Evolutionary conservation across 176 grass and related monocot species (phyloP), one percentile per base, ranked within the genome.

Genomic region (Bolboschoenus planiculmis): DNA sequence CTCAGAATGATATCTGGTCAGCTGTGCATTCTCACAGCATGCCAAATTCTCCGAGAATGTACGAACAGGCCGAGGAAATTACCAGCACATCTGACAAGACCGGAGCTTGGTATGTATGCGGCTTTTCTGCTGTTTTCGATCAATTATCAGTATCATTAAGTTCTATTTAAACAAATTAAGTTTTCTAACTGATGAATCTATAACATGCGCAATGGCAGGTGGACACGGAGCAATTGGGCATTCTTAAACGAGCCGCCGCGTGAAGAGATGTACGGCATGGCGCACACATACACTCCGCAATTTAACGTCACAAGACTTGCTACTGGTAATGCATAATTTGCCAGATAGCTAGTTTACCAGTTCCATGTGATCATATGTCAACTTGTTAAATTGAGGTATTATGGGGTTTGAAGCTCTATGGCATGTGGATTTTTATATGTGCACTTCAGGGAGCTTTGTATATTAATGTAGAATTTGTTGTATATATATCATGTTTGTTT

Each of bases 181-280:
- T 30, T 76, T 74, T 44, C 24, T 44, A 51, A 73, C 8, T 86
- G 31, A 30, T 50, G 46, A 20, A 3, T 68, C 5, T 40, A 2
- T 75, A 35, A 68, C 6, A 34, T 82, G 37, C 1, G 21, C 44
- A 58, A 39, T 37, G n/a, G 21, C 72, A 95, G 93, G 93, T 97
- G 95, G 95, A 98, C 95, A 21, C 78, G 87, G 76, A 98, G 95
- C 89, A 98, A 53, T 85, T 95, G 55, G 85, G 95, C 92, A 50
- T 95, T 95, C 67, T 90, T 98, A 3, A 98, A 98, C 77, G 95
- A 98, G 79, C 84, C 90, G 56, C 95, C 95, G 44, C 87, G 29
- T 56, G 90, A 98, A 42, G 85, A 90, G 78, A 36, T 23, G 24
- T 18, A n/a, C 10, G 71, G 65, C 61, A 71, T 60, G 51, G 79